Conservation (phyloP, 768 basidiomycete genomes). For the Phaeotremella skinneri region DNA sequence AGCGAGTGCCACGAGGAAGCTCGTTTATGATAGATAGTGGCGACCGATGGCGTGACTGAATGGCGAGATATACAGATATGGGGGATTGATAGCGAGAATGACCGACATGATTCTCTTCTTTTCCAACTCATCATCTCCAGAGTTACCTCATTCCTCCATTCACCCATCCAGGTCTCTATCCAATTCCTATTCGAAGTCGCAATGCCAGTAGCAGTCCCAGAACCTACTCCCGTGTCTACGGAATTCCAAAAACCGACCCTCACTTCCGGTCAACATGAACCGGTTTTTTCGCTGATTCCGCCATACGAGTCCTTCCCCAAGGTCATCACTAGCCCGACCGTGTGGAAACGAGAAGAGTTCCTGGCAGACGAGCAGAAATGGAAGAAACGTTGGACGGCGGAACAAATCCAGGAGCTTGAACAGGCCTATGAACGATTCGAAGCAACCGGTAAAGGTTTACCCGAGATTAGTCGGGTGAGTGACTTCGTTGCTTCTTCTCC, state of each 20-base stretch:
- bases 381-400: slow-evolving; percentile 33
- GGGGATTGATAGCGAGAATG: too few relatives aligned
- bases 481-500: neutral
- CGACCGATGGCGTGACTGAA: too few relatives aligned
- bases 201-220: neutral
- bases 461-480: slow-evolving; percentile 37
- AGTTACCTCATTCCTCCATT: too few relatives aligned
- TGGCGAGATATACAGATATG: too few relatives aligned
- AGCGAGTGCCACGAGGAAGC: too few relatives aligned
- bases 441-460: slow-evolving; percentile 24
- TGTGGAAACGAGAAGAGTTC: slow-evolving; percentile 46
- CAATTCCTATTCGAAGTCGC: too few relatives aligned
- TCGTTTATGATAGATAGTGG: too few relatives aligned
- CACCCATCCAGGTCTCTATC: too few relatives aligned
- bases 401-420: slow-evolving; percentile 40
- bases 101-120: too few relatives aligned
- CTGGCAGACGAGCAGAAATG: slow-evolving; percentile 34
- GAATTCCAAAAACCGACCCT: slow-evolving; percentile 11
- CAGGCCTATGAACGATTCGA: slow-evolving; percentile 35
- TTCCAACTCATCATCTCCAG: too few relatives aligned
- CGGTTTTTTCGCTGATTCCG: slow-evolving; percentile 28
- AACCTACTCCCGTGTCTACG: slow-evolving; percentile 11
- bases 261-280: slow-evolving; percentile 44
- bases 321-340: slow-evolving; percentile 38
- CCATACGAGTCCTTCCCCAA: slow-evolving; percentile 41